phyloP scores from a whole-genome alignment of 441 rosid species.

The Theobroma grandiflorum region DNA sequence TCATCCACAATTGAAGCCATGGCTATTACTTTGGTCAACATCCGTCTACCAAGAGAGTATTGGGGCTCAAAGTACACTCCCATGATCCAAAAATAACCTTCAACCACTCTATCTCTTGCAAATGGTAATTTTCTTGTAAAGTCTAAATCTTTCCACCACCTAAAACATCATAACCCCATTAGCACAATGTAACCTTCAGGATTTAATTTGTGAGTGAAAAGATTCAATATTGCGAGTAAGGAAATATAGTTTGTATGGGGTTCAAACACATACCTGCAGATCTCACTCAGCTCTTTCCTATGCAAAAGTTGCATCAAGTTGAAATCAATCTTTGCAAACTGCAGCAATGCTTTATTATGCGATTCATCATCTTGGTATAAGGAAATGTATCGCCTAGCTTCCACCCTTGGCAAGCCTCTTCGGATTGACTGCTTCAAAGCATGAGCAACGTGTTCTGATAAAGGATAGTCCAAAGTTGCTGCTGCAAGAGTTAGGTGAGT shows the following conservation, averaged over 20 bases:
- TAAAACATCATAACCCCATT: conserved; percentile 10
- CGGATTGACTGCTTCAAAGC: conserved; percentile 9
- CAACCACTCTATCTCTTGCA: conserved; percentile 52
- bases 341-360: background rate
- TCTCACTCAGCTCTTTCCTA: conserved; percentile 23
- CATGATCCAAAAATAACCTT: conserved; percentile 55
- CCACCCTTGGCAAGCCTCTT: conserved; percentile 15
- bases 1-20: conserved; percentile 51
- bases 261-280: background rate
- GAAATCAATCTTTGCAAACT: conserved; percentile 31
- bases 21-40: conserved; percentile 37
- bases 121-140: conserved; percentile 41
- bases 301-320: conserved; percentile 24
- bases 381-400: conserved; percentile 26
- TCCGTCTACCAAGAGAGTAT: conserved; percentile 37
- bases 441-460: conserved; percentile 12
- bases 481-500: background rate
- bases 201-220: background rate
- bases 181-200: background rate
- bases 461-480: background rate
- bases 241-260: too few relatives aligned
- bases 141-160: conserved; percentile 56
- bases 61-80: conserved; percentile 51
- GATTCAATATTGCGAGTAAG: too few relatives aligned
- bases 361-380: background rate